Evolutionary conservation across 345 rosid genomes (phyloP), one percentile per base, ranked within the genome.

Genomic region (Sonneratia caseolaris): DNA sequence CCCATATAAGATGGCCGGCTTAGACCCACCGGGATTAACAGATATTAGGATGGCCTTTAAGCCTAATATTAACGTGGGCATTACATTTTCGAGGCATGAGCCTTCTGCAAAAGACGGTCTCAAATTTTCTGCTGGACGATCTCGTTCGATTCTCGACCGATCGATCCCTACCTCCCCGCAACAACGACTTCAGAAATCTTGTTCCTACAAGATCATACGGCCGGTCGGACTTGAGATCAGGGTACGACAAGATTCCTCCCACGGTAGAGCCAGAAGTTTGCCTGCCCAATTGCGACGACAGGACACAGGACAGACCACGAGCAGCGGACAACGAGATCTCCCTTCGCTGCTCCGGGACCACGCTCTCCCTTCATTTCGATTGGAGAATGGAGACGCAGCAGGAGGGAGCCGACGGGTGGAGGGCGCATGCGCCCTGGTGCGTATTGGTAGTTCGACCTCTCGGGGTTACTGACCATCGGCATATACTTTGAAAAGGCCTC

Each of bases 151-250:
- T 8, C 43, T 40, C 43, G 43, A 40, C 43, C 43, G 32, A 40
- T 40, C 9, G 43, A 40, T 40, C 9, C 43, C 7, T 4, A 4
- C 43, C 53, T 14, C 18, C 18, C 53, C 53, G 4, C 32, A 27
- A 27, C 32, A 27, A 48, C 15, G 3, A 1, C 62, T 13, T 56
- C 14, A 6, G 5, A 21, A 56, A 9, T 24, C 36, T 59, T 59
- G 64, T 59, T 22, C 64, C 64, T 59, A 22, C 64, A 59, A 59
- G 64, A 59, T 59, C 36, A 59, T 5, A 59, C 64, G 64, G 64
- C 21, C 64, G 35, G 64, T 59, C 64, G 35, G 64, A 59, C 22
- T 18, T 59, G 13, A 22, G 22, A 59, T 27, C 32, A 27, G 64
- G 64, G 64, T 59, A 59, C 64, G 64, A 24, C 10, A 36, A 59